These are phyloP conservation scores for Fusarium sp. DNA, from an alignment of 2,329 filamentous ascomycete genomes.

Conservation along the genomic window DNA sequence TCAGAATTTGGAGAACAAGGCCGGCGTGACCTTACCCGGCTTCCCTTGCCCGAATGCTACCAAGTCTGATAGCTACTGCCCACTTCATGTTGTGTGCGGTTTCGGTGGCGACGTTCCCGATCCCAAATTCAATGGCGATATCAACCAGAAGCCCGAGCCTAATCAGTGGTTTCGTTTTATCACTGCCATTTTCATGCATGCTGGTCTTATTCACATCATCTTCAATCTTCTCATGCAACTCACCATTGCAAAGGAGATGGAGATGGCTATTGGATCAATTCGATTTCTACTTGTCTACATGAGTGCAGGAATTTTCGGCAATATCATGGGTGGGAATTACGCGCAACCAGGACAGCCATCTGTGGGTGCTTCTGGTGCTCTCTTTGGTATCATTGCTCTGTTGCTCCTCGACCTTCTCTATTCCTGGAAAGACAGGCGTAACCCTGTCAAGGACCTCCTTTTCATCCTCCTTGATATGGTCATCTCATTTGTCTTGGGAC, in stretches of 20 bases:
- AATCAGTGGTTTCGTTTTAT: slow-evolving; percentile 99
- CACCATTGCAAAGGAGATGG: slow-evolving; percentile 92
- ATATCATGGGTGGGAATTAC: slow-evolving; percentile 95
- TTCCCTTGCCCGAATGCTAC: slow-evolving; percentile 91
- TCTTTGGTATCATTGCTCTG: slow-evolving; percentile 94
- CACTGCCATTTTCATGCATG: slow-evolving; percentile 93
- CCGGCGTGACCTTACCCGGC: slow-evolving; percentile 52
- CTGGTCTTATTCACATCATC: slow-evolving; percentile 92
- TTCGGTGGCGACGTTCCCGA: slow-evolving; percentile 79
- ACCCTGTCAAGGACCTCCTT: slow-evolving; percentile 85
- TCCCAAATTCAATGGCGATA: slow-evolving; percentile 70
- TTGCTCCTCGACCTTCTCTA: slow-evolving; percentile 92
- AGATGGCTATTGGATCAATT: slow-evolving; percentile 87
- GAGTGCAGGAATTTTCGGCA: slow-evolving; percentile 93
- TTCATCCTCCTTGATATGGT: slow-evolving; percentile 89
- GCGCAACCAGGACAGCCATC: slow-evolving; percentile 86
- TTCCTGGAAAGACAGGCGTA: slow-evolving; percentile 85
- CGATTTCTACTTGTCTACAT: slow-evolving; percentile 94
- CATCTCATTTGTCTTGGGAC: slow-evolving; percentile 92
- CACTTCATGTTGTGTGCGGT: slow-evolving; percentile 85
- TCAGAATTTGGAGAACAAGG: slow-evolving; percentile 62
- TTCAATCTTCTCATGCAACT: slow-evolving; percentile 96
- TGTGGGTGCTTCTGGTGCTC: slow-evolving; percentile 88
- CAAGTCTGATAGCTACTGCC: slow-evolving; percentile 73
- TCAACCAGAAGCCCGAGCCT: slow-evolving; percentile 72